Evolutionary conservation across 139 green algal species (phyloP).

Genomic region (Tetradesmus obliquus): DNA sequence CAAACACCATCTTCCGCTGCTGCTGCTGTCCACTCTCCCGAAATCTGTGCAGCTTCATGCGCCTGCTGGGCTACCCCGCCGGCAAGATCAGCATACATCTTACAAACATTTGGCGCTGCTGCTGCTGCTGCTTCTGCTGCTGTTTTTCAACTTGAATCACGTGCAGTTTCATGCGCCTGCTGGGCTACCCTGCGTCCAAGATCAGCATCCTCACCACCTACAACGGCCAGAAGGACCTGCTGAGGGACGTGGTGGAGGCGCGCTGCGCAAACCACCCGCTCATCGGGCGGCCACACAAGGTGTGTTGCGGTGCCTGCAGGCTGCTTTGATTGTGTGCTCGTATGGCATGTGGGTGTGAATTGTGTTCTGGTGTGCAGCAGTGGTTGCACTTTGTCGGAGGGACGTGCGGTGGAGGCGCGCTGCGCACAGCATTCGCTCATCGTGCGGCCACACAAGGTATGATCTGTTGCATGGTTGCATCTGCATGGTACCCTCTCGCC

Average conservation of each 20-base stretch:
- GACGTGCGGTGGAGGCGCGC: neutral
- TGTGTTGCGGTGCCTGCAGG: constrained; percentile 48
- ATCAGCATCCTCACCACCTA: constrained; percentile 99
- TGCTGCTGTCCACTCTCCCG: neutral
- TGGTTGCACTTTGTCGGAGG: neutral
- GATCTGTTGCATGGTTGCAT: neutral
- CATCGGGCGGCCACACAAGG: constrained; percentile 91
- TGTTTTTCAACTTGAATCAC: neutral
- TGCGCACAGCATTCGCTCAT: neutral
- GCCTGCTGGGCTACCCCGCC: constrained; percentile 94
- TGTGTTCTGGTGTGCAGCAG: neutral
- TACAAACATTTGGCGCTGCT: neutral
- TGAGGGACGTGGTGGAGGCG: constrained; percentile 92
- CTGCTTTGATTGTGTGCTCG: neutral
- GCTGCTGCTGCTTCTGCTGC: neutral
- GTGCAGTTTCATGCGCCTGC: constrained; percentile 87
- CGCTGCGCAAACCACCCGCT: constrained; percentile 87
- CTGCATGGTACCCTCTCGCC: neutral
- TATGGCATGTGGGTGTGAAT: neutral
- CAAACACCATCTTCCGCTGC: neutral
- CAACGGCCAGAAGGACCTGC: constrained; percentile 97
- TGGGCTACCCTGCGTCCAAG: constrained; percentile 92
- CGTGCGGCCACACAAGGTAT: neutral
- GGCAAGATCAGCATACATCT: constrained; percentile 77
- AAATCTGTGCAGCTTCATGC: constrained; percentile 76